phyloP scores from a whole-genome alignment of 768 basidiomycete species.

The Boletus fagicola region DNA sequence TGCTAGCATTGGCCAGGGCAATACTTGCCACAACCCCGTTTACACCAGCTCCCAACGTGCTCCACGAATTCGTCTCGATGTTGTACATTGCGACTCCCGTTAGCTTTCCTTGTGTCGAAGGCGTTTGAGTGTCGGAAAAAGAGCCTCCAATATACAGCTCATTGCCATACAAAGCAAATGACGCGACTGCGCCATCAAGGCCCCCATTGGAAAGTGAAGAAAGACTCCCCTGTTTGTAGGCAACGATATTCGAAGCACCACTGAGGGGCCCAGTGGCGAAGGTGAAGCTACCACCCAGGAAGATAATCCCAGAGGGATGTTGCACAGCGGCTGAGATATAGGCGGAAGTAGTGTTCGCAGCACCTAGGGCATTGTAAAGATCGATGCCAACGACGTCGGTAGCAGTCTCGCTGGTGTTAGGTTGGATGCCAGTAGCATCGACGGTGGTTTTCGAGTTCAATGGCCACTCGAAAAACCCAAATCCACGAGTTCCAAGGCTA shows the following conservation, averaged over 20 bases:
- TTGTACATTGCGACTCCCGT: slow-evolving; percentile 71
- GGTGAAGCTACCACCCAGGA: slow-evolving; percentile 76
- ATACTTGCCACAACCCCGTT: slow-evolving; percentile 73
- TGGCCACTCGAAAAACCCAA: slow-evolving; percentile 92
- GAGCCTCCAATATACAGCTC: slow-evolving; percentile 83
- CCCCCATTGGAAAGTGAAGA: slow-evolving; percentile 59
- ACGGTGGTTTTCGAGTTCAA: slow-evolving; percentile 41
- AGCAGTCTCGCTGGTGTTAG: slow-evolving; percentile 68
- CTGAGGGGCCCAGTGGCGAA: slow-evolving; percentile 54
- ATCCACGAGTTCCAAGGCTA: slow-evolving; percentile 45
- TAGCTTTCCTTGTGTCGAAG: slow-evolving; percentile 52
- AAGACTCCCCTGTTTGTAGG: slow-evolving; percentile 60
- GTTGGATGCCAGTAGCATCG: slow-evolving; percentile 60
- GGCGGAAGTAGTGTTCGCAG: slow-evolving; percentile 34
- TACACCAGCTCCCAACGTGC: slow-evolving; percentile 66
- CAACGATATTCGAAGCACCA: slow-evolving; percentile 68
- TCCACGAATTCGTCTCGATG: slow-evolving; percentile 63
- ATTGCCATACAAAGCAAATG: slow-evolving; percentile 61
- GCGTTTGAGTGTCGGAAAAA: slow-evolving; percentile 67
- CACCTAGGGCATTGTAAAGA: slow-evolving; percentile 61
- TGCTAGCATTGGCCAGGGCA: slow-evolving; percentile 42
- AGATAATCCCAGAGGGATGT: slow-evolving; percentile 63
- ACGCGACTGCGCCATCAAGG: slow-evolving; percentile 74
- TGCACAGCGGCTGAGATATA: slow-evolving; percentile 57
- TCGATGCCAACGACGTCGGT: slow-evolving; percentile 62